Conservation (phyloP, 2,329 filamentous ascomycete genomes). For the Stachybotrys elegans region DNA sequence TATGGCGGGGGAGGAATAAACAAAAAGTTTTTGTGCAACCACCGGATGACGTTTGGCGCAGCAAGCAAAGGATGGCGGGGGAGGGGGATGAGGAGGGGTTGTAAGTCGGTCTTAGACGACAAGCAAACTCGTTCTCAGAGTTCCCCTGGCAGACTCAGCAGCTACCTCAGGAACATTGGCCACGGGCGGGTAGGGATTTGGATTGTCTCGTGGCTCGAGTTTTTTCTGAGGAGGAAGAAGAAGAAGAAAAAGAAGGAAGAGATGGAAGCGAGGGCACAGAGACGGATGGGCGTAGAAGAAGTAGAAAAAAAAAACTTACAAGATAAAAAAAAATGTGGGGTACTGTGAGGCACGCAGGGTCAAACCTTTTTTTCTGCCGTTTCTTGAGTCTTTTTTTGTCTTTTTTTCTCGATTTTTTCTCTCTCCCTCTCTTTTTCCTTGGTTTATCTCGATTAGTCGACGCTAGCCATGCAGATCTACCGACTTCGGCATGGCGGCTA, state of each 20-base stretch:
- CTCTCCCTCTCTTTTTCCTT: conserved; percentile 2
- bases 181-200: conserved; percentile 14
- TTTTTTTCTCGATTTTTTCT: conserved; percentile 20
- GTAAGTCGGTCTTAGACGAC: conserved; percentile 26
- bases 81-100: conserved; percentile 17
- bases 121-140: conserved; percentile 34
- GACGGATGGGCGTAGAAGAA: conserved; percentile 12
- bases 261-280: conserved; percentile 7
- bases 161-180: conserved; percentile 33
- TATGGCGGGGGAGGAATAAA: conserved; percentile 24
- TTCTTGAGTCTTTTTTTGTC: conserved; percentile 23
- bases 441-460: too few species aligned
- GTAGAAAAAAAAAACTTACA: conserved; percentile 11
- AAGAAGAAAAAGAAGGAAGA: conserved; percentile 13
- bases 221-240: conserved; percentile 11
- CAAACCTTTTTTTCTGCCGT: too few species aligned
- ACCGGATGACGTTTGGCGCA: too few species aligned
- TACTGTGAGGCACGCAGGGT: too few species aligned
- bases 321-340: conserved; percentile 13
- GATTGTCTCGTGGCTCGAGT: conserved; percentile 8
- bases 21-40: background rate
- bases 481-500: too few species aligned
- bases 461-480: too few species aligned
- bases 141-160: conserved; percentile 29
- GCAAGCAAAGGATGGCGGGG: conserved; percentile 7